phyloP scores from a whole-genome alignment of 305 asterid genomes.

The Fraxinus ornus region DNA sequence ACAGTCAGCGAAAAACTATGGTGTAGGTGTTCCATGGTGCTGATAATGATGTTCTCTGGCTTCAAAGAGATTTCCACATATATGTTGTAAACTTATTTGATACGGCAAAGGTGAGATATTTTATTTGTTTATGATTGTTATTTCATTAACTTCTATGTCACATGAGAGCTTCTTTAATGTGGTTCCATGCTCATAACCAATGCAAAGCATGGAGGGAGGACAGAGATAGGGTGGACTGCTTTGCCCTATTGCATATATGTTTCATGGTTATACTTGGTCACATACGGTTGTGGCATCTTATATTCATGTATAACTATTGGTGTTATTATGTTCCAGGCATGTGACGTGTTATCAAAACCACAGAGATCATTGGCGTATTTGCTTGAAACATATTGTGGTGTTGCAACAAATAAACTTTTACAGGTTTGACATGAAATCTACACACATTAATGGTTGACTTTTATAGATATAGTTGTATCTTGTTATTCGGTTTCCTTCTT shows the following conservation, averaged over 20 bases:
- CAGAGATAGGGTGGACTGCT: slow-evolving; percentile 2
- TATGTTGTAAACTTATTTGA: slow-evolving; percentile 92
- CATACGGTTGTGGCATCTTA: slow-evolving; percentile 6
- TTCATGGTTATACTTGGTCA: slow-evolving; percentile 9
- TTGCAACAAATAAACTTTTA: slow-evolving; percentile 65
- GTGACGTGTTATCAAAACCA: slow-evolving; percentile 81
- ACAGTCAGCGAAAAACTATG: slow-evolving; percentile 18
- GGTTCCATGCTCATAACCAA: slow-evolving; percentile 17
- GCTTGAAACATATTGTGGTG: slow-evolving; percentile 75
- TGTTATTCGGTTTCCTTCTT: background rate
- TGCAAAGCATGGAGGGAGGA: slow-evolving; percentile 10
- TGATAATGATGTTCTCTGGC: slow-evolving; percentile 96
- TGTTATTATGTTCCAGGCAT: slow-evolving; percentile 62
- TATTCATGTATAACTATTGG: slow-evolving; percentile 22
- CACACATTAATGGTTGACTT: slow-evolving; percentile 5
- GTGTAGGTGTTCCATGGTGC: slow-evolving; percentile 95
- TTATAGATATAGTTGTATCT: background rate
- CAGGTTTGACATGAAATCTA: slow-evolving; percentile 54
- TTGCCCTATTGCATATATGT: slow-evolving; percentile 5
- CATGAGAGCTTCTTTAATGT: slow-evolving; percentile 15
- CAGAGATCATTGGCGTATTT: slow-evolving; percentile 94
- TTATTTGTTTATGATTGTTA: background rate
- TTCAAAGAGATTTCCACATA: slow-evolving; percentile 92
- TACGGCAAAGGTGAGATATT: slow-evolving; percentile 78
- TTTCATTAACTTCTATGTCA: slow-evolving; percentile 7